Evolutionary conservation across 2,329 filamentous ascomycete genomes (phyloP).

Genomic region (Penicillium rolfsii): DNA sequence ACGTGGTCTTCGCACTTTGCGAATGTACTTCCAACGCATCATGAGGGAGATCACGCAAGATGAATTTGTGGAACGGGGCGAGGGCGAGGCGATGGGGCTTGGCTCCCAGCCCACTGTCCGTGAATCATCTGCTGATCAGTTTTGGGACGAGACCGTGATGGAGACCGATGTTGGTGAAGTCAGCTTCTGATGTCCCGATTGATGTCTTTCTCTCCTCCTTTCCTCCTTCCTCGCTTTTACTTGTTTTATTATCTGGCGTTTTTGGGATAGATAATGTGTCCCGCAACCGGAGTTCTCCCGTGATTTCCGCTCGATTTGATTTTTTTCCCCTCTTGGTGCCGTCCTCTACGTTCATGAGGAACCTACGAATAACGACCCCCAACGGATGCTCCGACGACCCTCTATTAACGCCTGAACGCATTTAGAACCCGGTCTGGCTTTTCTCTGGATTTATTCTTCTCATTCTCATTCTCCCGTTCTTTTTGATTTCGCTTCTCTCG

Average conservation of each 20-base stretch:
- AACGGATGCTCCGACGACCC: conserved; percentile 26
- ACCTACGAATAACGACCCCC: conserved; percentile 28
- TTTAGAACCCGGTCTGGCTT: conserved; percentile 22
- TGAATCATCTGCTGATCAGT: conserved; percentile 37
- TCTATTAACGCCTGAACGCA: conserved; percentile 27
- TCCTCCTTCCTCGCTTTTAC: not conserved
- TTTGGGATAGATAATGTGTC: conserved; percentile 16
- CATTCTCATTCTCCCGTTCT: conserved; percentile 1
- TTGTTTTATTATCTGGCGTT: conserved; percentile 17
- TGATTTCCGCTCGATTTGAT: conserved; percentile 12
- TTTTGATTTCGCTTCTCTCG: conserved; percentile 18
- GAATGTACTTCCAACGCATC: conserved; percentile 84
- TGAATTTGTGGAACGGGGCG: conserved; percentile 49
- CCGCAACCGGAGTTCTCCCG: conserved; percentile 11
- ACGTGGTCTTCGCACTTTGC: conserved; percentile 76
- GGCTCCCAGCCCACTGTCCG: conserved; percentile 39
- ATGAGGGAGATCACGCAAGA: conserved; percentile 70
- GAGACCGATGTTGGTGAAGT: conserved; percentile 50
- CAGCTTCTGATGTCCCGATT: conserved; percentile 40
- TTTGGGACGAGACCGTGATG: conserved; percentile 48
- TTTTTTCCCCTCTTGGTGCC: not conserved
- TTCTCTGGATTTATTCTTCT: conserved; percentile 12
- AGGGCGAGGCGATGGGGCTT: conserved; percentile 46
- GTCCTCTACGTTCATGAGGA: not conserved
- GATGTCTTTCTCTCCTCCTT: not conserved